Evolutionary conservation across 192 early-diverging fungal genomes (phyloP), one percentile per base, ranked within the genome.

Genomic region (Mortierella antarctica): DNA sequence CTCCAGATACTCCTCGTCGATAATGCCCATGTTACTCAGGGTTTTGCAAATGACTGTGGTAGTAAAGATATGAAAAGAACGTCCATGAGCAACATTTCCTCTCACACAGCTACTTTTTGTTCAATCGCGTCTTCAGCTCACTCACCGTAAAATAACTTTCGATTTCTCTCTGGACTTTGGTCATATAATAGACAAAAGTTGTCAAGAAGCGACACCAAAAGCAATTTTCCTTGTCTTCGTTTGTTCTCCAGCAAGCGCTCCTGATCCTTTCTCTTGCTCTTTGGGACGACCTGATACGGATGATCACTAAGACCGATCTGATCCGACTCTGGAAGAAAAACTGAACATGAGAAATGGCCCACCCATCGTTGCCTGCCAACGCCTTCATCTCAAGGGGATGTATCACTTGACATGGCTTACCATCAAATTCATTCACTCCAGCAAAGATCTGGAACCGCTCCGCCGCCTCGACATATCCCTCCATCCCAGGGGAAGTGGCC

Each of bases 121-220:
- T 57, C 55, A 57, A 1, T 31, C 3, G 31, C 31, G 31, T 31
- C 31, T 31, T 31, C 31, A 31, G 5, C 8, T 3, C 7, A 55
- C 52, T 46, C 52, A 80, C 77, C 83, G 67, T 93, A 95, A 67
- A 98, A 98, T 17, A 97, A 83, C 48, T 88, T 84, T 21, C 92
- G 92, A 74, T 96, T 97, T 53, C 91, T 88, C 74, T 96, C 90
- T 3, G 94, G 94, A 48, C 90, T 89, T 57, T 96, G 90, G 77
- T 95, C 95, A 82, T 98, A 97, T 20, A 96, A 81, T 44, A 88
- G 81, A 73, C 95, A 96, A 85, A 96, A 98, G 73, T 94, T 94
- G 65, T 98, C 97, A 2, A 98, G 86, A 20, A 98, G 81, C 20
- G 95, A 92, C 0, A 97, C 96, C 15, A 98, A 86, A 0, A 98